Conservation (phyloP, 108 stramenopile species). For the Skeletonema menzelii region DNA sequence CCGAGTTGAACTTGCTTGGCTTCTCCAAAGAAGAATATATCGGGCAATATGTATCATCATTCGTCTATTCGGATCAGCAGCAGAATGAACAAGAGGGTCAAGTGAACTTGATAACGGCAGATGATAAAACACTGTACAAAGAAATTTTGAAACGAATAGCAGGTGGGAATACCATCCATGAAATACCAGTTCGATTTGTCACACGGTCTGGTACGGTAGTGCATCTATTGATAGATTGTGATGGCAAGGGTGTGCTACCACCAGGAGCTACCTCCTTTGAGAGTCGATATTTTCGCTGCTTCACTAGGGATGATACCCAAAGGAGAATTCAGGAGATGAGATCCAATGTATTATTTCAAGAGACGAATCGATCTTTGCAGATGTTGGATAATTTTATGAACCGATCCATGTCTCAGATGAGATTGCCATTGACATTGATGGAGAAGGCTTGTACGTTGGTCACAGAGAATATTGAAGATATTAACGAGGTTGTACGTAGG, state of each 20-base stretch:
- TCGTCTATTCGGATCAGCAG: constrained; percentile 36
- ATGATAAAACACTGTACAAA: constrained; percentile 46
- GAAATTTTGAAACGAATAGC: constrained; percentile 49
- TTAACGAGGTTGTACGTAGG: constrained; percentile 32
- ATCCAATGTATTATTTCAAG: constrained; percentile 40
- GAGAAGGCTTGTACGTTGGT: constrained; percentile 42
- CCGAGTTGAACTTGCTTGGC: constrained; percentile 55
- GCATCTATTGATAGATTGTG: constrained; percentile 53
- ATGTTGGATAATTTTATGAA: constrained; percentile 55
- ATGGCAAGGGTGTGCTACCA: constrained; percentile 28
- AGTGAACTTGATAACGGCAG: constrained; percentile 20
- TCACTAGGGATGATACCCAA: constrained; percentile 60
- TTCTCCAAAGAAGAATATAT: constrained; percentile 53
- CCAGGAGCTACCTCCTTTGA: background rate
- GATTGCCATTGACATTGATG: constrained; percentile 41
- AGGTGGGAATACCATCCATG: constrained; percentile 43
- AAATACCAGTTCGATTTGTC: constrained; percentile 52
- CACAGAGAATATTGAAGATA: constrained; percentile 40
- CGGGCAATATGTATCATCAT: constrained; percentile 42
- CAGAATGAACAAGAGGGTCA: background rate
- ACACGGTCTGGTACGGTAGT: constrained; percentile 42
- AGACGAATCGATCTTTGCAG: constrained; percentile 32
- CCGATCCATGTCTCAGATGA: constrained; percentile 49
- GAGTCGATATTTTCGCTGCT: constrained; percentile 48
- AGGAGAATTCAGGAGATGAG: constrained; percentile 44